phyloP scores from a whole-genome alignment of 768 basidiomycete species.

The Plicaturopsis crispa region DNA sequence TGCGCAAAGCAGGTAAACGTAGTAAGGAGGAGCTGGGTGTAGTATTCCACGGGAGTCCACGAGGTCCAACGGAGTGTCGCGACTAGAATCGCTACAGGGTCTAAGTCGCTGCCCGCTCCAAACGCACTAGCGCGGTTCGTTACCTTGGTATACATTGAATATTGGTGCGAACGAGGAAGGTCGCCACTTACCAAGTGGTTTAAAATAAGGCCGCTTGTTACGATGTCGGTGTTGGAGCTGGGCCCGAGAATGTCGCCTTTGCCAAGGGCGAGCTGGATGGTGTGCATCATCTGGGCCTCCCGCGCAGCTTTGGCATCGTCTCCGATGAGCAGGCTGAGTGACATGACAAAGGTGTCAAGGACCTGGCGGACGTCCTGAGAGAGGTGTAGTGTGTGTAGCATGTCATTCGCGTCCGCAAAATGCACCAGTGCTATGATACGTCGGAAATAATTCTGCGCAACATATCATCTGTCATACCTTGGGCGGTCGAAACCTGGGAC shows the following conservation, averaged over 20 bases:
- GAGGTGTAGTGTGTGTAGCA: constrained; percentile 47
- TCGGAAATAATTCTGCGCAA: background rate
- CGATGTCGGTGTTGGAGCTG: constrained; percentile 56
- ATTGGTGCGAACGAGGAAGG: background rate
- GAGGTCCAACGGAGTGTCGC: constrained; percentile 53
- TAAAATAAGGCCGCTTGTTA: constrained; percentile 54
- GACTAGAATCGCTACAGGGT: constrained; percentile 47
- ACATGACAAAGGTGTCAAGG: constrained; percentile 51
- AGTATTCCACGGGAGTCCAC: constrained; percentile 57
- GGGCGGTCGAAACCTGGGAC: constrained; percentile 52
- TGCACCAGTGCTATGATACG: no score
- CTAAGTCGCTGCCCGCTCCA: constrained; percentile 50
- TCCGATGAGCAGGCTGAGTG: constrained; percentile 52
- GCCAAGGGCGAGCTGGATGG: constrained; percentile 45
- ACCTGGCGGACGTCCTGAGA: constrained; percentile 44
- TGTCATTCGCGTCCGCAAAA: constrained; percentile 40
- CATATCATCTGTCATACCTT: constrained; percentile 41
- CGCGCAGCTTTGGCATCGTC: constrained; percentile 65
- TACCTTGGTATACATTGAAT: constrained; percentile 33
- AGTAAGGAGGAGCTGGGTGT: constrained; percentile 58
- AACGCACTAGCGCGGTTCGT: constrained; percentile 49
- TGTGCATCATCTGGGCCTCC: constrained; percentile 68
- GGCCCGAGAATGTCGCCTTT: constrained; percentile 51
- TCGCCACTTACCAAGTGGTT: constrained; percentile 46
- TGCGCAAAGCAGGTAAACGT: constrained; percentile 59